Percentiles rank a stretch among this genome's conserved stretches.
Evolutionary conservation across 1,284 basidiomycete genomes (phyloP).

Genomic region (Cutaneotrichosporon spelunceum): DNA sequence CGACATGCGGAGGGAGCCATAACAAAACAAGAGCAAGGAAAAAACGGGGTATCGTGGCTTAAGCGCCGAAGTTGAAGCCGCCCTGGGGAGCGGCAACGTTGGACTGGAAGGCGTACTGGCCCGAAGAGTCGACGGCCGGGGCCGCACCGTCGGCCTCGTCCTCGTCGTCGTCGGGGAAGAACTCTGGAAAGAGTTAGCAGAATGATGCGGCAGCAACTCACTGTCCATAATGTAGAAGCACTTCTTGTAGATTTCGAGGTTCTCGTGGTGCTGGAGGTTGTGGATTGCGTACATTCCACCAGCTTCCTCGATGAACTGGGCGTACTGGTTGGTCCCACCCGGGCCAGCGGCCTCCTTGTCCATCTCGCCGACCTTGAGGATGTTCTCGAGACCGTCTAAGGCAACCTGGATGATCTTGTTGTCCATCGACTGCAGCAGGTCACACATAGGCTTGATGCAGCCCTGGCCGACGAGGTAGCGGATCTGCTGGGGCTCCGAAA

Average conservation of each 20-base stretch:
- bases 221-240: conserved; percentile 99
- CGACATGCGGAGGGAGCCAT: conserved; percentile 12
- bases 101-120: conserved; percentile 73
- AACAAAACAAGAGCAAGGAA: conserved; percentile 5
- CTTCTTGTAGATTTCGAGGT: conserved; percentile 98
- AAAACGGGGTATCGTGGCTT: neutral
- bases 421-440: conserved; percentile 94
- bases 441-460: conserved; percentile 97
- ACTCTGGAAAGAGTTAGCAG: conserved; percentile 28
- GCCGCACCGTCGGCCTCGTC: conserved; percentile 64
- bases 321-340: conserved; percentile 87
- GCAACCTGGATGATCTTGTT: conserved; percentile 96
- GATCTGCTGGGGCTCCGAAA: conserved; percentile 95
- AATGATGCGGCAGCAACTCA: conserved; percentile 27
- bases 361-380: conserved; percentile 95
- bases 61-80: conserved; percentile 78
- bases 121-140: conserved; percentile 78
- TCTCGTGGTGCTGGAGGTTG: conserved; percentile 99
- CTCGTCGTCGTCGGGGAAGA: conserved; percentile 53
- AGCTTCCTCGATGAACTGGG: conserved; percentile 92
- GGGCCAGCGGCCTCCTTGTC: conserved; percentile 83
- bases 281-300: conserved; percentile 99
- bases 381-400: conserved; percentile 98
- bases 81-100: conserved; percentile 79
- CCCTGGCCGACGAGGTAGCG: conserved; percentile 97